These are phyloP conservation scores for Pinguiococcus pyrenoidosus DNA, from an alignment of 108 stramenopile genomes.

Conservation along the genomic window DNA sequence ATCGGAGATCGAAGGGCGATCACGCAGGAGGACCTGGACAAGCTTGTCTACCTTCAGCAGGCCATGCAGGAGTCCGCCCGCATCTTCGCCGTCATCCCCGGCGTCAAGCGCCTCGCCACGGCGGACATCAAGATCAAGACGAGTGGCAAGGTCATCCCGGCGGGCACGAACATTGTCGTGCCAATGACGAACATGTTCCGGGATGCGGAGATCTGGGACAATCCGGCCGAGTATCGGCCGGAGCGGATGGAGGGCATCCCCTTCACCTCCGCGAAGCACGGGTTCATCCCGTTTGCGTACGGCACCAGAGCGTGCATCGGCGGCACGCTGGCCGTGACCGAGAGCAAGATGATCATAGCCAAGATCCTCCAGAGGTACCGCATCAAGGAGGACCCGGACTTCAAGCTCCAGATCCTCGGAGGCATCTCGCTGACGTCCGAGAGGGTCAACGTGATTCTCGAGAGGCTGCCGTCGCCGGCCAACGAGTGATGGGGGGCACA, in stretches of 20 bases:
- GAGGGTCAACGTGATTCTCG: too few species aligned
- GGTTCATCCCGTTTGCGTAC: slow-evolving; percentile 30
- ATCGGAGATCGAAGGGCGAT: background rate
- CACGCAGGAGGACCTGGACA: slow-evolving; percentile 7
- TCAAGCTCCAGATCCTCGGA: slow-evolving; percentile 15
- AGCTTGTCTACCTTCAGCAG: slow-evolving; percentile 3
- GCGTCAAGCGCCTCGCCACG: slow-evolving; percentile 12
- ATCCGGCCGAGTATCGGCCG: slow-evolving; percentile 19
- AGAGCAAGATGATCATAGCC: slow-evolving; percentile 5
- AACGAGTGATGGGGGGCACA: too few species aligned
- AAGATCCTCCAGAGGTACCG: slow-evolving; percentile 4
- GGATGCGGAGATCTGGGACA: slow-evolving; percentile 15
- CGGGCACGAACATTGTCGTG: slow-evolving; percentile 5
- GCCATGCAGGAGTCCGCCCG: slow-evolving; percentile 22
- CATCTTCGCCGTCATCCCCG: slow-evolving; percentile 25
- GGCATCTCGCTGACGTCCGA: slow-evolving; percentile 23
- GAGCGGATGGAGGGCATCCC: slow-evolving; percentile 12
- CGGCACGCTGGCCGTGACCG: slow-evolving; percentile 12
- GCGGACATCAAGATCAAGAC: slow-evolving; percentile 4
- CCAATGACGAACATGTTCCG: slow-evolving; percentile 21
- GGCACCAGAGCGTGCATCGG: slow-evolving; percentile 25
- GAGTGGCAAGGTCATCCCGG: slow-evolving; percentile 2
- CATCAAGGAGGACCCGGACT: slow-evolving; percentile 6
- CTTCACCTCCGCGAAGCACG: slow-evolving; percentile 5
- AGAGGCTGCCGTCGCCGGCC: too few species aligned